Percentiles rank a stretch among this genome's conserved stretches.
phyloP scores from a whole-genome alignment of 257 asterid species.

The Lavandula angustifolia region DNA sequence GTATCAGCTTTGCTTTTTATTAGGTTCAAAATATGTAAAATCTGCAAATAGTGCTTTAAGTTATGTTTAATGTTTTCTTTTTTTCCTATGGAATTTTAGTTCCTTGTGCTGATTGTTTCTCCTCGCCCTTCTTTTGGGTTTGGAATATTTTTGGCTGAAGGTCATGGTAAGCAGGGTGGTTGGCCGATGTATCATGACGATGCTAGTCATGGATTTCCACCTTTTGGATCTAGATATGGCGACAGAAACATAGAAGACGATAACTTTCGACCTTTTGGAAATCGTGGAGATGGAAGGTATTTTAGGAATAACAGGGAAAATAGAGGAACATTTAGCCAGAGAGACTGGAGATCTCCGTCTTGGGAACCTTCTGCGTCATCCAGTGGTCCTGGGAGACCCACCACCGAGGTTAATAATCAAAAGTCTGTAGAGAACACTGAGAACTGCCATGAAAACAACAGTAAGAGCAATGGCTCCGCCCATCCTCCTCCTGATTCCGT shows the following conservation, averaged over 20 bases:
- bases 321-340: slow-evolving; percentile 68
- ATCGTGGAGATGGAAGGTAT: slow-evolving; percentile 65
- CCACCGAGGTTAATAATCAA: slow-evolving; percentile 47
- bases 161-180: slow-evolving; percentile 97
- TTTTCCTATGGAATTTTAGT: slow-evolving; percentile 26
- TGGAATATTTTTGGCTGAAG: slow-evolving; percentile 58
- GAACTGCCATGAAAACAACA: slow-evolving; percentile 34
- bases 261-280: slow-evolving; percentile 51
- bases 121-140: slow-evolving; percentile 34
- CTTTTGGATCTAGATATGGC: slow-evolving; percentile 63
- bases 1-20: slow-evolving; percentile 24
- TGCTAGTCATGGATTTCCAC: slow-evolving; percentile 58
- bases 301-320: slow-evolving; percentile 62
- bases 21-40: not conserved
- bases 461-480: slow-evolving; percentile 31
- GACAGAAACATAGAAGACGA: slow-evolving; percentile 74
- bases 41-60: not conserved
- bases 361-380: slow-evolving; percentile 62
- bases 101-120: slow-evolving; percentile 37
- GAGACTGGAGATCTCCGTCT: slow-evolving; percentile 65
- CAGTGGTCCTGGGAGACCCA: slow-evolving; percentile 59
- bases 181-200: slow-evolving; percentile 78
- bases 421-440: slow-evolving; percentile 56
- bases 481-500: slow-evolving; percentile 40
- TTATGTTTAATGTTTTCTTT: slow-evolving; percentile 1